Conservation (phyloP, 495 filamentous ascomycete genomes). For the Penicillium ucsense region DNA sequence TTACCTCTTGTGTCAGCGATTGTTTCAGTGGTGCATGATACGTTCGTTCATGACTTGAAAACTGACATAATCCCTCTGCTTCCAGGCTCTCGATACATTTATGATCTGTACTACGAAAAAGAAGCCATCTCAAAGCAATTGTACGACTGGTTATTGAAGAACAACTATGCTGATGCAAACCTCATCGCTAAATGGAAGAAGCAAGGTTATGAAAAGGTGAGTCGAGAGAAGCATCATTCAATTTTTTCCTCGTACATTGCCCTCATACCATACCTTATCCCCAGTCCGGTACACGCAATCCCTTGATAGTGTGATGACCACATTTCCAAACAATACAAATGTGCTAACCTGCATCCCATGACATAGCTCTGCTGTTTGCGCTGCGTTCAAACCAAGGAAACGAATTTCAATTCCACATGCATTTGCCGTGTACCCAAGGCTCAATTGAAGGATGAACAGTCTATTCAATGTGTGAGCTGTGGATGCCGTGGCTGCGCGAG, state of each 20-base stretch:
- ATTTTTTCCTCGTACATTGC: not conserved
- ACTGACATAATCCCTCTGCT: not conserved
- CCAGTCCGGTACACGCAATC: not conserved
- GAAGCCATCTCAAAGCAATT: slow-evolving; percentile 83
- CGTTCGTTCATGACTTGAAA: not conserved
- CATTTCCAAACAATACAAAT: no score
- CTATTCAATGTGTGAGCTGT: slow-evolving; percentile 90
- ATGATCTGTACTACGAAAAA: slow-evolving; percentile 97
- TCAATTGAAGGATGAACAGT: slow-evolving; percentile 82
- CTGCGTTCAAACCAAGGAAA: slow-evolving; percentile 98
- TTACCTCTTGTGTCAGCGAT: no score
- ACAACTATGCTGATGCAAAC: slow-evolving; percentile 86
- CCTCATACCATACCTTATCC: not conserved
- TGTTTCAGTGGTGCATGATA: no score
- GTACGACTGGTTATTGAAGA: slow-evolving; percentile 96
- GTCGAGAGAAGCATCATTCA: slow-evolving; percentile 1
- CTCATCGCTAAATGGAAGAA: slow-evolving; percentile 99
- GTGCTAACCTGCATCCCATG: not conserved
- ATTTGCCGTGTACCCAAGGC: slow-evolving; percentile 93
- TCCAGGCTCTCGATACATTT: slow-evolving; percentile 75
- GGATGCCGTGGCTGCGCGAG: slow-evolving; percentile 88
- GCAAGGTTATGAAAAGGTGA: slow-evolving; percentile 93
- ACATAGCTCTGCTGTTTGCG: slow-evolving; percentile 78
- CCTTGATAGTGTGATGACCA: not conserved
- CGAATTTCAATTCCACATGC: slow-evolving; percentile 95